A percentile compares a stretch with the other conserved stretches of the same genome.
These are phyloP conservation scores for Xylariaceae sp. DNA, from an alignment of 2,329 filamentous ascomycete genomes.

Conservation along the genomic window DNA sequence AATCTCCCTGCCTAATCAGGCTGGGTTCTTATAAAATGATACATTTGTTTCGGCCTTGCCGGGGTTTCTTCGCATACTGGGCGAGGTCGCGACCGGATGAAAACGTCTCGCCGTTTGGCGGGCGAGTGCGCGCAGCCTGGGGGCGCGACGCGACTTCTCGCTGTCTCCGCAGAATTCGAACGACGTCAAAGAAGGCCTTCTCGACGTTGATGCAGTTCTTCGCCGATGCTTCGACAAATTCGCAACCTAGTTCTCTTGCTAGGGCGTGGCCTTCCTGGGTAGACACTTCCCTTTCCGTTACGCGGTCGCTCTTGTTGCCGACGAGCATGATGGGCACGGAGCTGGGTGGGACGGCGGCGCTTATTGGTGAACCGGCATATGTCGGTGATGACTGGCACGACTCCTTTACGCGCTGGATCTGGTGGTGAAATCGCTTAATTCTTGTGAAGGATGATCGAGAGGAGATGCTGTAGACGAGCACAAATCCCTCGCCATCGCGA, in stretches of 20 bases:
- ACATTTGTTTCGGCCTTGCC: conserved; percentile 35
- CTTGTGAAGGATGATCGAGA: conserved; percentile 91
- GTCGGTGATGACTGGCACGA: conserved; percentile 71
- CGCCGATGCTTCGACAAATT: conserved; percentile 93
- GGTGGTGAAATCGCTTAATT: conserved; percentile 92
- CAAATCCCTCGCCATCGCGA: conserved; percentile 92
- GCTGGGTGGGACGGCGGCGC: conserved; percentile 52
- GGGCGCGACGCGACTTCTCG: conserved; percentile 51
- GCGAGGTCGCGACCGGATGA: conserved; percentile 17
- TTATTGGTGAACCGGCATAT: conserved; percentile 68
- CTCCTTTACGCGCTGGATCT: conserved; percentile 96
- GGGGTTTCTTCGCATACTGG: conserved; percentile 28
- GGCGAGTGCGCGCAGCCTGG: conserved; percentile 24
- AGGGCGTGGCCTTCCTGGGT: conserved; percentile 92
- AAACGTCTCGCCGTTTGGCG: conserved; percentile 24
- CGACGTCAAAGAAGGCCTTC: conserved; percentile 97
- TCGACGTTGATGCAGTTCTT: conserved; percentile 99
- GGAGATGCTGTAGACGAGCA: conserved; percentile 97
- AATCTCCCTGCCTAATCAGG: conserved; percentile 14
- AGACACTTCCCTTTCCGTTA: conserved; percentile 92
- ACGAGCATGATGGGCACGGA: conserved; percentile 95
- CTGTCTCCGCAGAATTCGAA: conserved; percentile 81
- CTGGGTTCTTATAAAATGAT: conserved; percentile 37
- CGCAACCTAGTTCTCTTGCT: conserved; percentile 86
- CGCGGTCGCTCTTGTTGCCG: conserved; percentile 95